Evolutionary conservation across 2,329 filamentous ascomycete species (phyloP), one percentile per base, ranked within the genome.

Genomic region (Talaromyces islandicus): DNA sequence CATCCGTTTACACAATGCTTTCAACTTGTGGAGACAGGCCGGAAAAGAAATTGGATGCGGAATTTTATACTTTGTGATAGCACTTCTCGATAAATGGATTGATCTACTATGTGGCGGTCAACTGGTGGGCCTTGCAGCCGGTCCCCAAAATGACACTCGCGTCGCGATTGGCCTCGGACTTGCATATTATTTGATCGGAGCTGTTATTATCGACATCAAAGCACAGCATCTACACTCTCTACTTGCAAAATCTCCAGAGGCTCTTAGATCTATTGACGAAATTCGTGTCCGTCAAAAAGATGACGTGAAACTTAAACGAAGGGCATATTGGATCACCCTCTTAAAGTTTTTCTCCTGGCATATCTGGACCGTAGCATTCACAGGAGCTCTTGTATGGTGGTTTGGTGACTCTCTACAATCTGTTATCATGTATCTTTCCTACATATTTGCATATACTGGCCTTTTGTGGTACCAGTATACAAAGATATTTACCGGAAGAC

Each of bases 11-110:
- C 82, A 85, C 68, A 84, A 81, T 64, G 79, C 80, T 1, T 84
- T 84, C 65, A 79, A 84, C 27, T 81, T 83, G 62, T 84, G 81
- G 80, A 79, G 82, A n/a, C 81, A 82, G 61, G 80, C 81, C 6
- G 80, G 80, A 41, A 76, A 81, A 60, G 82, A 84, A 60, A 76
- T 84, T 29, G 81, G 80, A 30, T 83, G 80, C 61, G 81, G 80
- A 29, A 72, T 84, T 21, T 68, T 83, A 2, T 83, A 83, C 69
- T 84, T 84, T 61, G 65, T 84, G 10, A 73, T 83, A 38, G 82
- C 82, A 7, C 76, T 84, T 11, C 77, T 84, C 63, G 82, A 84
- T 64, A 82, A 82, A 61, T 84, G 82, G 82, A 71, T 82, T 5
- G 73, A 77, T 29, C 65, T 84, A 3, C 67, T 83, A 14, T 76